Conservation (phyloP, 805 yeast genomes). For the Komagataella kurtzmanii region DNA sequence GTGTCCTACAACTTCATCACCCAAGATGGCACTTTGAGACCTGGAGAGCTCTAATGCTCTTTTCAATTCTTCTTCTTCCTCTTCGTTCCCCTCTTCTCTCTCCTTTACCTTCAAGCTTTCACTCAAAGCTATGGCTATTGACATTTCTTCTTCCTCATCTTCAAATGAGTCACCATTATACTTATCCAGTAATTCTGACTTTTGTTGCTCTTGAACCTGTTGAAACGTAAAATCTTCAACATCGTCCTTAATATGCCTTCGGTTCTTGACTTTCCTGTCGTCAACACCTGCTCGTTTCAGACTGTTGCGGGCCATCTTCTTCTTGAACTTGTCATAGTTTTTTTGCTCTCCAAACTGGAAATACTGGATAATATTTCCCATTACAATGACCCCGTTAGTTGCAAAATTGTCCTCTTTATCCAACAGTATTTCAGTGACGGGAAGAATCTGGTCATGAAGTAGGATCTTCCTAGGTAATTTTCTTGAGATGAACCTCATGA, state of each 20-base stretch:
- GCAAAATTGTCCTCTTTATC: conserved; percentile 12
- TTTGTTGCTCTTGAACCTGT: conserved; percentile 11
- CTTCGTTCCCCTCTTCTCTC: neutral
- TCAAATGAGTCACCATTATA: conserved; percentile 28
- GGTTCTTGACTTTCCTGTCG: neutral
- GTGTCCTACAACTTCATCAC: neutral
- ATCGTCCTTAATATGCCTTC: neutral
- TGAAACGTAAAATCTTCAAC: conserved; percentile 15
- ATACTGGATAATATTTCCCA: conserved; percentile 29
- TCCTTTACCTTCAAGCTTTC: conserved; percentile 10
- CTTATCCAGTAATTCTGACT: conserved; percentile 20
- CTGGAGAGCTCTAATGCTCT: neutral
- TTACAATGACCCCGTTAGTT: conserved; percentile 24
- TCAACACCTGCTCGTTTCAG: neutral
- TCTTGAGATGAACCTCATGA: conserved; percentile 19
- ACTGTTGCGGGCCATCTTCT: conserved; percentile 1
- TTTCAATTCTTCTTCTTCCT: neutral
- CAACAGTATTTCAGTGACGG: conserved; percentile 15
- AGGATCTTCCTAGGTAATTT: conserved; percentile 16
- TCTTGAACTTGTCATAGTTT: conserved; percentile 7
- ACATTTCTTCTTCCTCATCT: conserved; percentile 26
- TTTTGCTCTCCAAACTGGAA: conserved; percentile 30
- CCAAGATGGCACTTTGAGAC: neutral
- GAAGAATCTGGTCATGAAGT: conserved; percentile 12
- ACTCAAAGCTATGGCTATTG: conserved; percentile 29